Percentiles rank a stretch among this genome's conserved stretches.
Conservation (phyloP, 495 filamentous ascomycete species). For the Cairneyella variabilis region DNA sequence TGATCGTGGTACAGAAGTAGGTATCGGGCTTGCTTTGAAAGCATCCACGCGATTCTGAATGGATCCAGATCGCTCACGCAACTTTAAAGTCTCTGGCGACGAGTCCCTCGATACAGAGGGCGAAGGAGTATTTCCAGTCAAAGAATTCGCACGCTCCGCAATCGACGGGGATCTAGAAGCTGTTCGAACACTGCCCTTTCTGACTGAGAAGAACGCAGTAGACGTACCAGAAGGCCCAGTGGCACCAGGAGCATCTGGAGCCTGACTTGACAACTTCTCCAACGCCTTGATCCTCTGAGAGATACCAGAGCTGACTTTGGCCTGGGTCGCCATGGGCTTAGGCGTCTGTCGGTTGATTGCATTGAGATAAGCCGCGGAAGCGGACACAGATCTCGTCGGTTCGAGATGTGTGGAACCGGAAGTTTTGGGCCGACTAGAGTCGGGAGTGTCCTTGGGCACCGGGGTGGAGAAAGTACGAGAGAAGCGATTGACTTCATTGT, state of each 20-base stretch:
- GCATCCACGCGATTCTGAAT: slow-evolving; percentile 18
- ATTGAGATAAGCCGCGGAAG: slow-evolving; percentile 41
- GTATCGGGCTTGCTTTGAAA: slow-evolving; percentile 10
- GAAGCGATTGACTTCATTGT: slow-evolving; percentile 35
- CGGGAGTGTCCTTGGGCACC: slow-evolving; percentile 26
- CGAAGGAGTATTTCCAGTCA: slow-evolving; percentile 31
- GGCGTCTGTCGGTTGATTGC: slow-evolving; percentile 41
- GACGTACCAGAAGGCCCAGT: slow-evolving; percentile 10
- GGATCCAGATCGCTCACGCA: slow-evolving; percentile 21
- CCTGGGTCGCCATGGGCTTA: slow-evolving; percentile 60
- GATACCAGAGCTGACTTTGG: slow-evolving; percentile 82
- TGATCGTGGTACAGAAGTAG: slow-evolving; percentile 23
- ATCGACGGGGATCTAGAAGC: slow-evolving; percentile 43
- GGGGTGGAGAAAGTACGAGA: slow-evolving; percentile 53
- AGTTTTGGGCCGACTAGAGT: slow-evolving; percentile 10
- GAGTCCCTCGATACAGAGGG: slow-evolving; percentile 40
- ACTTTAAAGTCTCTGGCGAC: slow-evolving; percentile 32
- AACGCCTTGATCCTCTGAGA: slow-evolving; percentile 87
- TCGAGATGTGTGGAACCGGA: slow-evolving; percentile 17
- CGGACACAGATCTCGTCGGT: slow-evolving; percentile 42
- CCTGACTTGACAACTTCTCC: slow-evolving; percentile 60
- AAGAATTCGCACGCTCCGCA: slow-evolving; percentile 36
- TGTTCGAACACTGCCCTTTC: slow-evolving; percentile 39
- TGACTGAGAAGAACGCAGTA: slow-evolving; percentile 47
- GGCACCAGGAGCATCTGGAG: slow-evolving; percentile 25